Conservation (phyloP, 2,329 filamentous ascomycete species). For the Pseudogymnoascus pannorum region DNA sequence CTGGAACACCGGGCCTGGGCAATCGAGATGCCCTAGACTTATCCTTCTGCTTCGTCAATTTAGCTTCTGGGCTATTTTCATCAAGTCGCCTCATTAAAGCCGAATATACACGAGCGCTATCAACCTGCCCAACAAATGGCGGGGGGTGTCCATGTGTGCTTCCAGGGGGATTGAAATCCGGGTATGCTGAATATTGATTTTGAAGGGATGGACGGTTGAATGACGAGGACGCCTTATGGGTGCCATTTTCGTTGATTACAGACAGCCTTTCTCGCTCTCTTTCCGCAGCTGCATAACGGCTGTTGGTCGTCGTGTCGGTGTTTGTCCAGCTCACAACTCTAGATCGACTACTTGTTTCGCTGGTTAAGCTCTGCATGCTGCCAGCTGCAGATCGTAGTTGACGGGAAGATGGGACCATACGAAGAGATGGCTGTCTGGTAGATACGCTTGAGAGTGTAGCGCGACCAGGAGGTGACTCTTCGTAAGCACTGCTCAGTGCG, state of each 20-base stretch:
- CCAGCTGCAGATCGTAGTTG: conserved; percentile 46
- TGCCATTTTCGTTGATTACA: conserved; percentile 52
- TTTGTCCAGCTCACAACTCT: conserved; percentile 67
- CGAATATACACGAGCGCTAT: conserved; percentile 55
- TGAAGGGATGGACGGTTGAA: conserved; percentile 23
- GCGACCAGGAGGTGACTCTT: conserved; percentile 36
- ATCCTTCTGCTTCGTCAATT: conserved; percentile 16
- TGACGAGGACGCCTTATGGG: conserved; percentile 36
- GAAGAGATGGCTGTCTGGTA: conserved; percentile 44
- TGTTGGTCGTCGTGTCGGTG: conserved; percentile 42
- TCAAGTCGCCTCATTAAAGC: conserved; percentile 53
- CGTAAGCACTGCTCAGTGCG: conserved; percentile 28
- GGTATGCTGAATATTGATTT: conserved; percentile 25
- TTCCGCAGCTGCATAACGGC: conserved; percentile 29
- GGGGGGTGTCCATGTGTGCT: background rate
- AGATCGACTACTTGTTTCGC: conserved; percentile 47
- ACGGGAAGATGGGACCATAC: conserved; percentile 39
- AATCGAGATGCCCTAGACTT: conserved; percentile 17
- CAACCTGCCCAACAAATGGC: conserved; percentile 31
- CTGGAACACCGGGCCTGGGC: conserved; percentile 10
- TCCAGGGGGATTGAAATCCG: conserved; percentile 16
- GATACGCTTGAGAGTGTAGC: conserved; percentile 31
- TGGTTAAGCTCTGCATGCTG: conserved; percentile 44
- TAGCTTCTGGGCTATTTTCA: conserved; percentile 30
- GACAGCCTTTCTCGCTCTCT: conserved; percentile 53